A percentile compares a stretch with the other conserved stretches of the same genome.
phyloP scores from a whole-genome alignment of 257 asterid genomes.

The Solanum medicagineum region DNA sequence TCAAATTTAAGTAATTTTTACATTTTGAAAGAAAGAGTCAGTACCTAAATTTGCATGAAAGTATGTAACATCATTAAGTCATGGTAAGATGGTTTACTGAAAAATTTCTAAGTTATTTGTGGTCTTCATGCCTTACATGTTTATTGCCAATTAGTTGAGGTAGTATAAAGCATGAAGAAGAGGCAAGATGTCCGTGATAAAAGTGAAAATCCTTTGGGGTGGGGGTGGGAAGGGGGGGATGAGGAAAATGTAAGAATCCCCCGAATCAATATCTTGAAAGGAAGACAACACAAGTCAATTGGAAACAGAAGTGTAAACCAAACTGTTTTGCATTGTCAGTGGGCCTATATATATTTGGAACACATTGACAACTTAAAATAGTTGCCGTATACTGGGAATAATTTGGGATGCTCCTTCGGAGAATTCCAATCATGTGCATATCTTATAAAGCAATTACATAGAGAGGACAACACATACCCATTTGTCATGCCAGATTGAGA shows the following conservation, averaged over 20 bases:
- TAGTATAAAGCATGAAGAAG: background rate
- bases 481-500: slow-evolving; percentile 36
- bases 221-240: background rate
- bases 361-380: background rate
- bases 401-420: background rate
- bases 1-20: background rate
- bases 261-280: background rate
- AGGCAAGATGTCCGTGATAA: background rate
- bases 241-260: background rate
- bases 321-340: background rate
- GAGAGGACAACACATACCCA: slow-evolving; percentile 32
- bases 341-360: background rate
- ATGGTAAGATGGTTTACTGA: background rate
- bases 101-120: background rate
- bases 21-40: background rate
- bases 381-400: background rate
- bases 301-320: background rate
- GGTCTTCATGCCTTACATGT: background rate
- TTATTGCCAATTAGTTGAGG: background rate
- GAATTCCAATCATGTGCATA: background rate
- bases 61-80: background rate
- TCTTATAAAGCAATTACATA: background rate
- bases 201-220: background rate
- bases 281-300: background rate
- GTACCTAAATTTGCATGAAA: background rate